Base-by-base conservation (phyloP, 2,329 filamentous ascomycete genomes). In the Colletotrichum cordylinicola region DNA sequence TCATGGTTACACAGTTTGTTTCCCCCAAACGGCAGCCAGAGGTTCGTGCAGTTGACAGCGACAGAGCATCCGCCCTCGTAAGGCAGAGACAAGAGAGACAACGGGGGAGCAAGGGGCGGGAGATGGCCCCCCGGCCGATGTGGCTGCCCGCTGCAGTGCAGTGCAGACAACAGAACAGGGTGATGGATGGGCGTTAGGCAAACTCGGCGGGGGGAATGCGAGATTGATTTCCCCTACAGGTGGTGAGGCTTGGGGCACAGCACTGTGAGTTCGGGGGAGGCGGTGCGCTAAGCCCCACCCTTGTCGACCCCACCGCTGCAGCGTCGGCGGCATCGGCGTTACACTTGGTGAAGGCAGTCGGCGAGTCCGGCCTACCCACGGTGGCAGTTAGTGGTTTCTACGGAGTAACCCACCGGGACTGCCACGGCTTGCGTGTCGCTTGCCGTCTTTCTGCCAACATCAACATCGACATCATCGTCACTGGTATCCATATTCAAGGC, bases 231-330 rank as follows among this genome's bases (percentile, higher is more conserved):
- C 39, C 55, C 52, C 21, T 24, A 43, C 39, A 8, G 8, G 33
- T 43, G 35, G n/a, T 69, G 71, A 70, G 67, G 33, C 67, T 55
- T 67, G 61, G 48, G 35, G 37, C 35, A 27, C 24, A 21, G 67
- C 39, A 27, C 24, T 27, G 24, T 27, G 24, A 27, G n/a, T 33
- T 37, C 68, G 60, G 60, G 56, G 62, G 73, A 67, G 69, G 69
- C 73, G 56, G 73, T 72, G 73, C 73, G 27, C 73, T 48, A 55
- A 56, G 64, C 62, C 39, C 61, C 69, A 52, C 39, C 29, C 67
- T 64, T 16, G 33, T 64, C n/a, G 73, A 72, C 56, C 18, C 61
- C 52, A 52, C 62, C 55, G 43, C 21, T 70, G 67, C 56, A 48
- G 12, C n/a, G 43, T 52, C 43, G 43, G 43, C 43, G 16, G 55